Percentiles rank a stretch among this genome's conserved stretches.
Conservation (phyloP, 768 basidiomycete genomes). For the Gloeopeniophorella convolvens region DNA sequence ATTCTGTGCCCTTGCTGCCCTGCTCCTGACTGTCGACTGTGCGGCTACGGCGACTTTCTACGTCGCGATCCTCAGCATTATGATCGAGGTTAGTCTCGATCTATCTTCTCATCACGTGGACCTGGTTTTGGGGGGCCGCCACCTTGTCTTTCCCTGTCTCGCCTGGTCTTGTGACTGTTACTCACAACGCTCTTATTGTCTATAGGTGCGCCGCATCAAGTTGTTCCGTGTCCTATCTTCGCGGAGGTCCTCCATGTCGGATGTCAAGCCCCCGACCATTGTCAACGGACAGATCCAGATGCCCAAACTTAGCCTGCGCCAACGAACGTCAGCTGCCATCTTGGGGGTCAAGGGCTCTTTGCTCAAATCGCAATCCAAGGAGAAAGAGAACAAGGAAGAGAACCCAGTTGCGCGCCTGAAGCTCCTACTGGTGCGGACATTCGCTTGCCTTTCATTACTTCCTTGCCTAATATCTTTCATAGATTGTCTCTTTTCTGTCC, state of each 20-base stretch:
- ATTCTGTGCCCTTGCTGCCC: slow-evolving; percentile 89
- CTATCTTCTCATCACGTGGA: neutral
- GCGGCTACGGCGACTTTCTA: slow-evolving; percentile 86
- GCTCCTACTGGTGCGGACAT: slow-evolving; percentile 64
- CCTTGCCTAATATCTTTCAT: neutral
- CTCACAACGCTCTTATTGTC: slow-evolving; percentile 11
- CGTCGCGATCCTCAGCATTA: slow-evolving; percentile 81
- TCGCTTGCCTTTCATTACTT: slow-evolving; percentile 3
- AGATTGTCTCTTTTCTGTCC: slow-evolving; percentile 87
- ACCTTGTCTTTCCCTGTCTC: slow-evolving; percentile 13
- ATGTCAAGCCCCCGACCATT: slow-evolving; percentile 19
- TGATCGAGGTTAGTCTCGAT: slow-evolving; percentile 72
- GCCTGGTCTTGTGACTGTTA: slow-evolving; percentile 8
- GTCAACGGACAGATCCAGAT: slow-evolving; percentile 21
- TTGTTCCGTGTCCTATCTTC: slow-evolving; percentile 48
- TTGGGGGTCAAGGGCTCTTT: slow-evolving; percentile 49
- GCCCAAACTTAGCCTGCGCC: slow-evolving; percentile 23
- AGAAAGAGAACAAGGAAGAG: slow-evolving; percentile 44
- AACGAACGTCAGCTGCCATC: slow-evolving; percentile 26
- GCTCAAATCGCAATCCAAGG: slow-evolving; percentile 30
- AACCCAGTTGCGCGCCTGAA: slow-evolving; percentile 87
- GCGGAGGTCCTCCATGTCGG: slow-evolving; percentile 24
- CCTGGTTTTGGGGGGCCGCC: slow-evolving; percentile 3
- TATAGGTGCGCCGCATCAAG: slow-evolving; percentile 65
- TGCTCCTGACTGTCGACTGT: slow-evolving; percentile 85